phyloP scores from a whole-genome alignment of 2,329 filamentous ascomycete species.

The Xylariaceae sp. region DNA sequence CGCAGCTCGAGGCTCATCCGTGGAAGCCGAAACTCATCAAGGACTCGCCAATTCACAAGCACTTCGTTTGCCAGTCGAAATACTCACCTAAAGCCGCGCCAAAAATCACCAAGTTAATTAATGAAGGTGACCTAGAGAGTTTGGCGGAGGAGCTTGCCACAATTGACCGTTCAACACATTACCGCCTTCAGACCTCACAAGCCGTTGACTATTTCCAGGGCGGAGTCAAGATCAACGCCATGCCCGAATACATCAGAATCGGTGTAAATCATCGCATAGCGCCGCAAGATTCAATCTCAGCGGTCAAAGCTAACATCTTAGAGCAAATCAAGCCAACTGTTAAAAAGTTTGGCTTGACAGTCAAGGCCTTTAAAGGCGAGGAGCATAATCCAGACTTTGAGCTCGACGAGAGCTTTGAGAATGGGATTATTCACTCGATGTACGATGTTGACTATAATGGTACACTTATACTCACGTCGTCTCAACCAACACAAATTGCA shows the following conservation, averaged over 20 bases:
- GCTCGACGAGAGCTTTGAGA: conserved; percentile 29
- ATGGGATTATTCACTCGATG: conserved; percentile 34
- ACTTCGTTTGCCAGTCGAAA: conserved; percentile 45
- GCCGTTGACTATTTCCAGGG: conserved; percentile 61
- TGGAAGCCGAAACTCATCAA: conserved; percentile 43
- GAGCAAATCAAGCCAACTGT: conserved; percentile 54
- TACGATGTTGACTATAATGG: conserved; percentile 51
- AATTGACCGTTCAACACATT: conserved; percentile 51
- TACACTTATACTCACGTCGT: conserved; percentile 46
- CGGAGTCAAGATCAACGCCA: conserved; percentile 64
- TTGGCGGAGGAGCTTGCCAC: conserved; percentile 41
- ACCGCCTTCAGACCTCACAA: conserved; percentile 64
- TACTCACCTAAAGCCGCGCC: conserved; percentile 43
- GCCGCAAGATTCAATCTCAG: conserved; percentile 57
- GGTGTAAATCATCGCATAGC: conserved; percentile 64
- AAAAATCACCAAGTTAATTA: conserved; percentile 43
- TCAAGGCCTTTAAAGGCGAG: conserved; percentile 55
- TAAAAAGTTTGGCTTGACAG: conserved; percentile 54
- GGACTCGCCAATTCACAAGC: conserved; percentile 45
- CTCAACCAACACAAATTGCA: conserved; percentile 43
- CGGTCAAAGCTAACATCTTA: conserved; percentile 54
- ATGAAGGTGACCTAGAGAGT: conserved; percentile 41
- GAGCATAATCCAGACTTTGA: conserved; percentile 40
- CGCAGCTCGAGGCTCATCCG: conserved; percentile 61
- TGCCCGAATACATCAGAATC: conserved; percentile 60